Evolutionary conservation across 257 asterid genomes (phyloP).

Genomic region (Solanum virginianum): DNA sequence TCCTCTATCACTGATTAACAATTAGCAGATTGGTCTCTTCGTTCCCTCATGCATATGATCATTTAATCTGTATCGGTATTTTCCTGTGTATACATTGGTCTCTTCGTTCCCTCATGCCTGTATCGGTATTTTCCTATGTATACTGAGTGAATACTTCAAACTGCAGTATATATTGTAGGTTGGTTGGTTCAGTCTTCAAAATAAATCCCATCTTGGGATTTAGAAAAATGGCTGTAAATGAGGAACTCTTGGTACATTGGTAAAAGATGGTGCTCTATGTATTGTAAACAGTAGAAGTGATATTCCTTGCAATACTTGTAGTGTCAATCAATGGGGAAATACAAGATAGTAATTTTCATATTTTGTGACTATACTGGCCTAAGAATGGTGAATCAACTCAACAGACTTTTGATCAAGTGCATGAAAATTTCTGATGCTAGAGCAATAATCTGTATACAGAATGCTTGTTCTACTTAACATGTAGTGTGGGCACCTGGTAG

Average conservation of each 20-base stretch:
- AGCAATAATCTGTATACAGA: too few relatives aligned
- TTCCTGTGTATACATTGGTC: neutral
- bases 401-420: too few relatives aligned
- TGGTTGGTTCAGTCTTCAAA: neutral
- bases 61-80: conserved; percentile 20
- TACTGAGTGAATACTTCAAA: neutral
- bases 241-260: neutral
- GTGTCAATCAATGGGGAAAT: neutral
- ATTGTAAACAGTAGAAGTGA: neutral
- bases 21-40: neutral
- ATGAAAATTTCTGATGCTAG: too few relatives aligned
- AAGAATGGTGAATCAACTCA: neutral
- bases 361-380: neutral
- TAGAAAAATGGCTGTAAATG: neutral
- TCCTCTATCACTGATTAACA: conserved; percentile 62
- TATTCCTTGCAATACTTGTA: neutral
- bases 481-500: too few relatives aligned
- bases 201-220: conserved; percentile 6
- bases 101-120: neutral
- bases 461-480: neutral
- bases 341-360: neutral
- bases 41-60: neutral
- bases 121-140: conserved; percentile 15
- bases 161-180: neutral
- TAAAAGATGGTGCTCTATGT: neutral